Percentiles rank a stretch among this genome's conserved stretches.
These are phyloP conservation scores for Acacia melanoxylon DNA, from an alignment of 306 rosid genomes.

Conservation along the genomic window DNA sequence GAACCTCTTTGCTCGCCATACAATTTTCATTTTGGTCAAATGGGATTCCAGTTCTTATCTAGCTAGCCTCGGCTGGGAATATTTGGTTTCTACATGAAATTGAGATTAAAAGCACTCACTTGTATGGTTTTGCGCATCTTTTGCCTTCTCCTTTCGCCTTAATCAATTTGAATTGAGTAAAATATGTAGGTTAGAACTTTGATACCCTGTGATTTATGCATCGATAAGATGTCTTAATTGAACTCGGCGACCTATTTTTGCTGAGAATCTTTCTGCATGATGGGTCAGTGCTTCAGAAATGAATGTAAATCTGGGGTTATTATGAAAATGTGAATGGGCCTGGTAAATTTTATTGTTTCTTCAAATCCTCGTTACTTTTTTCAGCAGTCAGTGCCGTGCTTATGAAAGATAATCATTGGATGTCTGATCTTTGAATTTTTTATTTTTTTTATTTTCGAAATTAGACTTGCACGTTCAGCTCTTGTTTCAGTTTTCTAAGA, in stretches of 20 bases:
- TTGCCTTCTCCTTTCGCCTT: slow-evolving; percentile 14
- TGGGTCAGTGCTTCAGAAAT: background rate
- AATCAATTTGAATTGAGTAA: slow-evolving; percentile 3
- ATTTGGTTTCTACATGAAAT: slow-evolving; percentile 12
- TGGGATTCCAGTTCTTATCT: slow-evolving; percentile 2
- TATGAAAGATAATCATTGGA: background rate
- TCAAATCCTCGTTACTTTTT: background rate
- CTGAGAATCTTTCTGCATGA: slow-evolving; percentile 1
- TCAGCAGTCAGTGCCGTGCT: background rate
- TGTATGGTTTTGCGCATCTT: background rate
- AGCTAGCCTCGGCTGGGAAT: slow-evolving; percentile 16
- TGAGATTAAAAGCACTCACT: background rate
- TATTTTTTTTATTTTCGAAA: background rate
- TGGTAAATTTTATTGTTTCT: background rate
- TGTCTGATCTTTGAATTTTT: slow-evolving; percentile 4
- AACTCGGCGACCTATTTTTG: background rate
- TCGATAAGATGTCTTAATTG: background rate
- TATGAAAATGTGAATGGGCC: background rate
- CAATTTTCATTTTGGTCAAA: slow-evolving; percentile 2
- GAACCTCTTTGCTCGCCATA: background rate
- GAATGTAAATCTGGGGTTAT: background rate
- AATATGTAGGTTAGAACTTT: background rate
- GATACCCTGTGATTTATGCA: background rate
- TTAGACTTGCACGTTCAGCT: background rate
- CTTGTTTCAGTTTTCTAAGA: slow-evolving; percentile 17